Evolutionary conservation across 2,329 filamentous ascomycete genomes (phyloP).

Genomic region (Aspergillus niger): DNA sequence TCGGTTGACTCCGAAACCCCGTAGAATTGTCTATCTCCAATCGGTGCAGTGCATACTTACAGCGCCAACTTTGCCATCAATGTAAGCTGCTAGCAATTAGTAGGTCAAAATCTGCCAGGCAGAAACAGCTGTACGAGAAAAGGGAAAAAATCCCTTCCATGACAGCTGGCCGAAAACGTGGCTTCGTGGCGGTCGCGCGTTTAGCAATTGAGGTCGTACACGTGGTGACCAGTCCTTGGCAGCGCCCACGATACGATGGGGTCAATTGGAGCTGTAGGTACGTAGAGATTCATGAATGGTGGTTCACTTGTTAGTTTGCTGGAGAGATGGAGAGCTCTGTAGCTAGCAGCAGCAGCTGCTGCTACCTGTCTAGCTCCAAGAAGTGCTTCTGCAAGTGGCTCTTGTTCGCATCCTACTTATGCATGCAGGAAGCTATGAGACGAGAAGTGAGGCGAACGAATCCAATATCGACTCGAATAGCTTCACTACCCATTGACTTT

Average conservation of each 20-base stretch:
- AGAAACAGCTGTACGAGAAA: neutral
- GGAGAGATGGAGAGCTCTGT: neutral
- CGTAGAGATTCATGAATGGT: no score
- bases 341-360: neutral
- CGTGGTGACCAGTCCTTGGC: neutral
- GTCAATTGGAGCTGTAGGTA: neutral
- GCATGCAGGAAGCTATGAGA: neutral
- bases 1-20: neutral
- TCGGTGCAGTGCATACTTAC: neutral
- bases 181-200: neutral
- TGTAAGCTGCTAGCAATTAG: neutral
- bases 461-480: neutral
- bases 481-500: neutral
- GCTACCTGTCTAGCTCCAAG: neutral
- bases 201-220: neutral
- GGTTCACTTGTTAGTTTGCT: neutral
- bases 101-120: neutral
- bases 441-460: neutral
- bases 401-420: slow-evolving; percentile 2
- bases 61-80: neutral
- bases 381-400: neutral
- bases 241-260: neutral
- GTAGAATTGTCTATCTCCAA: neutral
- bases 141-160: neutral
- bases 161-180: slow-evolving; percentile 8